phyloP scores from a whole-genome alignment of 495 filamentous ascomycete species.

The Haplographium delicatum region DNA sequence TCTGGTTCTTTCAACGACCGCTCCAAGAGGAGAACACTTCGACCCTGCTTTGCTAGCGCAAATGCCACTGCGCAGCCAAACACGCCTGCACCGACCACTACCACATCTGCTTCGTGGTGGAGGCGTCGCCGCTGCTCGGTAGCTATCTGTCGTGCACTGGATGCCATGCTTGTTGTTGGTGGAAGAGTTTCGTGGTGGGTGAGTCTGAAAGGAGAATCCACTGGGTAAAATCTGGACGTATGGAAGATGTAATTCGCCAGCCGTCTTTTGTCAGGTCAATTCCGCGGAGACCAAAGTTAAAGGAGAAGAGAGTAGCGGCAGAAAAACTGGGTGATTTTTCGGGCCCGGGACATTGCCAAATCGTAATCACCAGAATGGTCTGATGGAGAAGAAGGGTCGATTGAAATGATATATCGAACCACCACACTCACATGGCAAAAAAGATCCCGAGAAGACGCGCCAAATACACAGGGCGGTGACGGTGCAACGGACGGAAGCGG shows the following conservation, averaged over 20 bases:
- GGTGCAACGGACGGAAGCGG: too few species aligned
- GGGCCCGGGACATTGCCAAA: constrained; percentile 4
- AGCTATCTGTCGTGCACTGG: neutral
- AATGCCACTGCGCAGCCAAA: constrained; percentile 84
- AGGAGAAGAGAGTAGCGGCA: too few species aligned
- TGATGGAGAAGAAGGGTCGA: too few species aligned
- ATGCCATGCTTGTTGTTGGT: constrained; percentile 9
- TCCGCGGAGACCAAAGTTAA: neutral
- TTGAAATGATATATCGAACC: too few species aligned
- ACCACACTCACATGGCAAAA: too few species aligned
- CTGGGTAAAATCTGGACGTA: too few species aligned
- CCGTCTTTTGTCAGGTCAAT: neutral
- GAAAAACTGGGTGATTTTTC: too few species aligned
- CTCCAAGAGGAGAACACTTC: constrained; percentile 89
- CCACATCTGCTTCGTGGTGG: constrained; percentile 66
- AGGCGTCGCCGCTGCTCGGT: constrained; percentile 36
- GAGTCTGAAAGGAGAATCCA: neutral
- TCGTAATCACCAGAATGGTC: constrained; percentile 6
- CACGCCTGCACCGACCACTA: constrained; percentile 87
- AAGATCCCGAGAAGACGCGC: too few species aligned
- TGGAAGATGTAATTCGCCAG: too few species aligned
- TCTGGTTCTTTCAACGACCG: constrained; percentile 87
- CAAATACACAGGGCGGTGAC: too few species aligned
- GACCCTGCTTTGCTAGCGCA: constrained; percentile 75
- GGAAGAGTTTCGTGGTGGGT: too few species aligned